Evolutionary conservation across 192 early-diverging fungal genomes (phyloP).

Genomic region (Rhizoclosmatium globosum): DNA sequence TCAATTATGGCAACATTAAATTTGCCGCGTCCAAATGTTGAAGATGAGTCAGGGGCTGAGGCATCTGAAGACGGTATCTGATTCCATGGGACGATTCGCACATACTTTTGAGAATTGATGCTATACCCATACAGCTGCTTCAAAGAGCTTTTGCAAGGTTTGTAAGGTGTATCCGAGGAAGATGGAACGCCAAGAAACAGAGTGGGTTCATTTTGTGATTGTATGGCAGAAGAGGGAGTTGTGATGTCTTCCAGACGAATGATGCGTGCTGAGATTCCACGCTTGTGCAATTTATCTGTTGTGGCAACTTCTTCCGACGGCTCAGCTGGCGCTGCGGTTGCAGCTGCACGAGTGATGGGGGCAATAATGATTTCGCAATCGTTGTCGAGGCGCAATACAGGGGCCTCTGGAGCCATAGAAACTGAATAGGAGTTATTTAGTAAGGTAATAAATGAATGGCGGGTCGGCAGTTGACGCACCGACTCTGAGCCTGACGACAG

Average conservation of each 20-base stretch:
- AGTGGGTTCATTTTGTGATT: not conserved
- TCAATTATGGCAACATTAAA: constrained; percentile 13
- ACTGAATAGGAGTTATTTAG: constrained; percentile 23
- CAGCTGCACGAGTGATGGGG: constrained; percentile 43
- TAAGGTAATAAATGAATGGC: constrained; percentile 3
- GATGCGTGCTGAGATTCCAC: constrained; percentile 13
- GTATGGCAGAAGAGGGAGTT: not conserved
- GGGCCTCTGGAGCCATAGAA: constrained; percentile 35
- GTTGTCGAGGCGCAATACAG: constrained; percentile 44
- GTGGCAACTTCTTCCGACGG: not conserved
- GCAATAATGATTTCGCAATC: constrained; percentile 57
- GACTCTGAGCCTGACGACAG: constrained; percentile 44
- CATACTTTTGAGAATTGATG: constrained; percentile 5
- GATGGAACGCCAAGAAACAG: constrained; percentile 7
- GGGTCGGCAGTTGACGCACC: constrained; percentile 22
- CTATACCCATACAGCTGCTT: not conserved
- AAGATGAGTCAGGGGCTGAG: not conserved
- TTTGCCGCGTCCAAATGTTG: not conserved
- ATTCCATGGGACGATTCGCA: constrained; percentile 18
- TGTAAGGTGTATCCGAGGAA: not conserved
- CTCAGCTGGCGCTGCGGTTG: not conserved
- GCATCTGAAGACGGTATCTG: not conserved
- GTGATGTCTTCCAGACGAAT: constrained; percentile 27
- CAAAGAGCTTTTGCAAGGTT: not conserved
- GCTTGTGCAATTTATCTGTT: not conserved